Base-by-base conservation (phyloP, 2,329 filamentous ascomycete genomes). In the Penicillium sp. region DNA sequence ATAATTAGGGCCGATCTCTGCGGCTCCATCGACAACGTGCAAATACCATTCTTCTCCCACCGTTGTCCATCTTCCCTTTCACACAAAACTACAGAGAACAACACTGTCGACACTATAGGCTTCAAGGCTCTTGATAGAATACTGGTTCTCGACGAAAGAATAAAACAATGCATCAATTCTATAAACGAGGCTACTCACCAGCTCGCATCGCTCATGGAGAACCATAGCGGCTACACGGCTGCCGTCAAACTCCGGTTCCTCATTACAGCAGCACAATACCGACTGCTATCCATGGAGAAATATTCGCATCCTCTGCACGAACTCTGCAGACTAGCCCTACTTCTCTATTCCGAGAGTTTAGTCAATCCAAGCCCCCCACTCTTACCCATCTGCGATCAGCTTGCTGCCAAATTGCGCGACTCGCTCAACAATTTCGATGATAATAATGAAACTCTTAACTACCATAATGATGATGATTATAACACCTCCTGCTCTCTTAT, bases 181-280 rank as follows among this genome's bases (percentile, higher is more conserved):
- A 21, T 57, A 2, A 24, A 23, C 3, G 55, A 52, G 23, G 24
- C 26, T 1, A 45, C 46, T 2, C 23, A 33, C 3, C 46, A 47
- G 18, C 30, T 47, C 8, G 42, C 35, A 18, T 47, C 48, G 30
- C 55, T 57, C 24, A 38, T 43, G 24, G 38, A 26, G 11, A 52
- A 53, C 8, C 45, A 43, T 18, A 47, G 12, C 16, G 45, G 23
- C 20, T 35, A 47, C 21, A 43, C 26, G 1, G 49, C 42, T 3
- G 55, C 55, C 11, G 55, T 49, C 20, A 38, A 42, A 33, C 12
- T 53, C 24, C 43, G 55, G 18, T 57, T 57, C 23, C 38, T 51
- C n/a, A 8, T 57, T 4, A 57, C 49, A 5, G n/a, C n/a, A 43
- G 48, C 55, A 26, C 49, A 57, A 45, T 57, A 57, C 45, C 43